These are phyloP conservation scores for Epichloe coenophiala DNA, from an alignment of 2,329 filamentous ascomycete genomes.

Conservation along the genomic window DNA sequence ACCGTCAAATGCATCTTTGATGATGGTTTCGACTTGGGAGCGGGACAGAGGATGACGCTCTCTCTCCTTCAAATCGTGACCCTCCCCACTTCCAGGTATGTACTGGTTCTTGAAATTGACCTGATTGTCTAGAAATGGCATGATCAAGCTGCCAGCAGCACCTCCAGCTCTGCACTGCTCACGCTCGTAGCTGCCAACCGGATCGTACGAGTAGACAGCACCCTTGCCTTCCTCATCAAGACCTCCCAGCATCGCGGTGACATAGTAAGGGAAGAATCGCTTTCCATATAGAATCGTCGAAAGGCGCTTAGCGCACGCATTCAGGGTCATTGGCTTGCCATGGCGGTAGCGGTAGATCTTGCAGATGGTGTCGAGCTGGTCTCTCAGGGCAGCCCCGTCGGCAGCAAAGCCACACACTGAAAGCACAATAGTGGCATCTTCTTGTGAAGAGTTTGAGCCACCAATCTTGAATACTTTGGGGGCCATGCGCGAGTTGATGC, in stretches of 20 bases:
- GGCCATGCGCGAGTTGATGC: slow-evolving; percentile 91
- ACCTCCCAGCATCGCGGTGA: slow-evolving; percentile 84
- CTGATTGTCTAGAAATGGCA: slow-evolving; percentile 98
- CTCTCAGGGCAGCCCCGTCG: slow-evolving; percentile 85
- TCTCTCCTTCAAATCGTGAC: slow-evolving; percentile 65
- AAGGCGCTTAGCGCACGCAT: slow-evolving; percentile 86
- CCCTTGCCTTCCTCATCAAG: slow-evolving; percentile 90
- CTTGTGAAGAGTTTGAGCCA: slow-evolving; percentile 72
- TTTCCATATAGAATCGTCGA: slow-evolving; percentile 94
- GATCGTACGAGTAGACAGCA: slow-evolving; percentile 93
- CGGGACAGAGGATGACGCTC: slow-evolving; percentile 56
- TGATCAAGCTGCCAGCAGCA: slow-evolving; percentile 86
- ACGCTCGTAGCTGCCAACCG: slow-evolving; percentile 92
- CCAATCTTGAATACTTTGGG: slow-evolving; percentile 98
- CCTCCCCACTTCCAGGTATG: slow-evolving; percentile 69
- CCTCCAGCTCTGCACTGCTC: slow-evolving; percentile 92
- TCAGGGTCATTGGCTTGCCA: slow-evolving; percentile 88
- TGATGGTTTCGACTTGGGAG: slow-evolving; percentile 67
- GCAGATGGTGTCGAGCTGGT: slow-evolving; percentile 84
- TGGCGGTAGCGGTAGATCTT: slow-evolving; percentile 99
- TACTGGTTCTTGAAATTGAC: slow-evolving; percentile 99
- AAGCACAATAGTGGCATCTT: slow-evolving; percentile 74
- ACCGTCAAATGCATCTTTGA: slow-evolving; percentile 95
- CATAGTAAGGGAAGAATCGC: slow-evolving; percentile 98
- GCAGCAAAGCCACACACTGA: slow-evolving; percentile 94